These are phyloP conservation scores for Fusarium anguioides DNA, from an alignment of 2,329 filamentous ascomycete species.

Conservation along the genomic window DNA sequence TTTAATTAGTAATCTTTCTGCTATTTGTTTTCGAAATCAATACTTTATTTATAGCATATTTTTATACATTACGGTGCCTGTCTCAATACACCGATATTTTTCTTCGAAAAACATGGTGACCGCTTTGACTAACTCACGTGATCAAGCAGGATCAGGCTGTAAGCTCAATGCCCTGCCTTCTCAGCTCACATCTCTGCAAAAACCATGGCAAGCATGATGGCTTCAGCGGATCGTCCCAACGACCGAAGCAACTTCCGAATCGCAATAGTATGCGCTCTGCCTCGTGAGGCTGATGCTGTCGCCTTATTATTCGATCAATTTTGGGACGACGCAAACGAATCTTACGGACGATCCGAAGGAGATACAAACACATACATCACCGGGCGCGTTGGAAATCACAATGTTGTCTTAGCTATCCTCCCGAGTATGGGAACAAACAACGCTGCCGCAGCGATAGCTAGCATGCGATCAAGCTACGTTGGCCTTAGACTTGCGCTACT, in stretches of 20 bases:
- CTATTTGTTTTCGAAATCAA: too few species aligned
- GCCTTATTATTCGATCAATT: conserved; percentile 35
- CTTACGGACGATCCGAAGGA: conserved; percentile 33
- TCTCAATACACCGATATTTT: too few species aligned
- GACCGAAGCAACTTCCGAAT: not conserved
- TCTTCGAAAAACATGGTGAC: too few species aligned
- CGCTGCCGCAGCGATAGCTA: conserved; percentile 42
- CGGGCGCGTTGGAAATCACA: conserved; percentile 29
- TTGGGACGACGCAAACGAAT: conserved; percentile 1
- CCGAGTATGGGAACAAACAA: conserved; percentile 45
- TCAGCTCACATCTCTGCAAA: too few species aligned
- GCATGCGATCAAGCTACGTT: conserved; percentile 49
- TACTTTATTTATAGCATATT: too few species aligned
- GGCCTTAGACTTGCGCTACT: conserved; percentile 50
- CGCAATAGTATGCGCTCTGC: not conserved
- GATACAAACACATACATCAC: conserved; percentile 47
- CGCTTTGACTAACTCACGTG: not conserved
- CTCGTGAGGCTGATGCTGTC: not conserved
- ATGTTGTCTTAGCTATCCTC: conserved; percentile 40
- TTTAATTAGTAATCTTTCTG: too few species aligned
- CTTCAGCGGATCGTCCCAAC: rapidly evolving
- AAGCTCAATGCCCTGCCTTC: too few species aligned
- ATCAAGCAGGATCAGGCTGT: not conserved
- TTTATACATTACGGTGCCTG: too few species aligned
- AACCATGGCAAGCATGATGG: not conserved